phyloP scores from a whole-genome alignment of 1,139 yeast species.

The Sugiyamaella japonica region DNA sequence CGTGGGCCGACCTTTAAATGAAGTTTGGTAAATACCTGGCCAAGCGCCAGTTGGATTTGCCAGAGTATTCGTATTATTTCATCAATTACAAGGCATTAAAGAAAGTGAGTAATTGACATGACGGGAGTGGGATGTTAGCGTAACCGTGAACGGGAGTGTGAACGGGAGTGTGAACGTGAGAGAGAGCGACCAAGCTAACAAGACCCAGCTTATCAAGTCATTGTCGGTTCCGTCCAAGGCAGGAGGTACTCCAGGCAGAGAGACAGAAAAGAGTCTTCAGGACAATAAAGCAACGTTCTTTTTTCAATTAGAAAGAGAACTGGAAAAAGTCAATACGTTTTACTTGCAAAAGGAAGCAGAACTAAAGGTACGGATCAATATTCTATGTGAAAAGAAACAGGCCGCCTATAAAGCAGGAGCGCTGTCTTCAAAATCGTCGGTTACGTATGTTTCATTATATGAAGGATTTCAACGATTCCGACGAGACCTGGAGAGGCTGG shows the following conservation, averaged over 20 bases:
- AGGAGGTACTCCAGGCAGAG: conserved; percentile 32
- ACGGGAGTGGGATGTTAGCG: no score
- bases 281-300: conserved; percentile 93
- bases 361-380: conserved; percentile 68
- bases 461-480: conserved; percentile 89
- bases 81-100: conserved; percentile 92
- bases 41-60: conserved; percentile 88
- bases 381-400: conserved; percentile 68
- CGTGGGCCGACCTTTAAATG: conserved; percentile 40
- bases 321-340: conserved; percentile 89
- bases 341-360: conserved; percentile 91
- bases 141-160: no score
- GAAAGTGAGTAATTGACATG: conserved; percentile 46
- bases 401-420: conserved; percentile 52
- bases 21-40: conserved; percentile 96
- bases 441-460: conserved; percentile 64
- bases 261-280: conserved; percentile 62
- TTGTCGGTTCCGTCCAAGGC: conserved; percentile 35
- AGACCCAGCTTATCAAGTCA: conserved; percentile 42
- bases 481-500: conserved; percentile 81
- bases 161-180: no score
- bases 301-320: conserved; percentile 87
- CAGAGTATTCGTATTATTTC: conserved; percentile 91
- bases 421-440: conserved; percentile 48
- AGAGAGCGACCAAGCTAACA: no score